phyloP scores from a whole-genome alignment of 305 asterid species.

The Euphrasia arctica region DNA sequence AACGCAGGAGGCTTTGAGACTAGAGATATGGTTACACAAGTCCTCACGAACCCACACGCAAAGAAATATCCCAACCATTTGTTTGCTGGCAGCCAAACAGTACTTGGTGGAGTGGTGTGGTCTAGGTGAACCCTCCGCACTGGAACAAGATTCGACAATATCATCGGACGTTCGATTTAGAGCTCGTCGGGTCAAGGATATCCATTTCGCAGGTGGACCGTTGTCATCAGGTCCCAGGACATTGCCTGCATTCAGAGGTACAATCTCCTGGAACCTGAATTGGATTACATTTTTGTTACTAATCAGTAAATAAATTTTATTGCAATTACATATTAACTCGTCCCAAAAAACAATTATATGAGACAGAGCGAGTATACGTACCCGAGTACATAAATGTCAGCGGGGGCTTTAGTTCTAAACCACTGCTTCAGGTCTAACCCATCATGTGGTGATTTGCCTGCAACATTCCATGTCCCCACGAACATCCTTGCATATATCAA shows the following conservation, averaged over 20 bases:
- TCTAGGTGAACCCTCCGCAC: conserved; percentile 18
- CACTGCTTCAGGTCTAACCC: conserved; percentile 56
- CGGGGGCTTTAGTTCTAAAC: conserved; percentile 50
- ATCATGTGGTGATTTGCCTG: conserved; percentile 70
- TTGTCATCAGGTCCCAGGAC: conserved; percentile 69
- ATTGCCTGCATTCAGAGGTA: conserved; percentile 81
- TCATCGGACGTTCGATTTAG: conserved; percentile 35
- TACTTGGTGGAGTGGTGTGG: conserved; percentile 32
- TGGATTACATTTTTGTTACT: background rate
- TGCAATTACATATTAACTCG: too few species aligned
- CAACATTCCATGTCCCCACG: conserved; percentile 95
- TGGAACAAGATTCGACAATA: conserved; percentile 16
- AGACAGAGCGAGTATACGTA: conserved; percentile 20
- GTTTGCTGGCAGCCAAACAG: conserved; percentile 74
- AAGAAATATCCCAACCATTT: conserved; percentile 80
- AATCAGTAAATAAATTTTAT: background rate
- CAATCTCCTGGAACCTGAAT: conserved; percentile 83
- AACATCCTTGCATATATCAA: conserved; percentile 42
- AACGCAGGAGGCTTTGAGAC: conserved; percentile 68
- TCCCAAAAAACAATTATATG: too few species aligned
- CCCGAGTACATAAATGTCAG: conserved; percentile 88
- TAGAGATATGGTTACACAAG: conserved; percentile 38
- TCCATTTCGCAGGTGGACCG: conserved; percentile 73
- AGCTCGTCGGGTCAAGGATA: conserved; percentile 54
- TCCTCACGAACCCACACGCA: conserved; percentile 70